Conservation (phyloP, 345 rosid species). For the Durio zibethinus region DNA sequence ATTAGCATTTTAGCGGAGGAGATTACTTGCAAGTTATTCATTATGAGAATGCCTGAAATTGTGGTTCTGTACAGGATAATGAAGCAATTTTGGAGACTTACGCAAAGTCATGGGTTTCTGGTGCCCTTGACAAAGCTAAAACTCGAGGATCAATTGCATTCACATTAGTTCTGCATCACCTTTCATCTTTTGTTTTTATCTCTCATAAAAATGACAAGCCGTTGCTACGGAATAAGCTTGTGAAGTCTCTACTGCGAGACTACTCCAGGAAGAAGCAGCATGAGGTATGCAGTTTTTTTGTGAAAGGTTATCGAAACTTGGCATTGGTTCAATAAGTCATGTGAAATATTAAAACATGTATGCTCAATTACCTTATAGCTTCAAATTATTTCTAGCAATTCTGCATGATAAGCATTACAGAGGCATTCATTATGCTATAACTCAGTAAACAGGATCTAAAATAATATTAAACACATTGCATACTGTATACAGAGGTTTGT, state of each 20-base stretch:
- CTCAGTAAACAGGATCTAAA: background rate
- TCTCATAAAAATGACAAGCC: conserved; percentile 25
- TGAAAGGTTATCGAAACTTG: too few relatives aligned
- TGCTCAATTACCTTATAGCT: background rate
- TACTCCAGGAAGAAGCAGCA: conserved; percentile 53
- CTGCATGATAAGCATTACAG: background rate
- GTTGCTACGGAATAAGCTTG: conserved; percentile 52
- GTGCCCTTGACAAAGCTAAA: conserved; percentile 74
- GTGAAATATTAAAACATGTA: background rate
- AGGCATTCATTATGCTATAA: background rate
- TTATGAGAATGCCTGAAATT: background rate
- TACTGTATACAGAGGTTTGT: background rate
- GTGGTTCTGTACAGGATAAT: conserved; percentile 46
- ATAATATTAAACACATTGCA: background rate
- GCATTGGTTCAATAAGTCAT: background rate
- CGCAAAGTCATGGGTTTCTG: conserved; percentile 70
- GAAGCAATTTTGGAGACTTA: conserved; percentile 70
- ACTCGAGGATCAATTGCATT: conserved; percentile 58
- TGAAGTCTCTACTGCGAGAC: conserved; percentile 63
- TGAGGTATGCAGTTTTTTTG: conserved; percentile 44
- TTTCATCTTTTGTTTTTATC: conserved; percentile 56
- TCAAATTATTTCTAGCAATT: background rate
- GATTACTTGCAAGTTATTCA: background rate
- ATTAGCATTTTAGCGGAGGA: background rate
- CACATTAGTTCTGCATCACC: conserved; percentile 58